Evolutionary conservation across 2,329 filamentous ascomycete species (phyloP).

Genomic region (Huntiella abstrusa): DNA sequence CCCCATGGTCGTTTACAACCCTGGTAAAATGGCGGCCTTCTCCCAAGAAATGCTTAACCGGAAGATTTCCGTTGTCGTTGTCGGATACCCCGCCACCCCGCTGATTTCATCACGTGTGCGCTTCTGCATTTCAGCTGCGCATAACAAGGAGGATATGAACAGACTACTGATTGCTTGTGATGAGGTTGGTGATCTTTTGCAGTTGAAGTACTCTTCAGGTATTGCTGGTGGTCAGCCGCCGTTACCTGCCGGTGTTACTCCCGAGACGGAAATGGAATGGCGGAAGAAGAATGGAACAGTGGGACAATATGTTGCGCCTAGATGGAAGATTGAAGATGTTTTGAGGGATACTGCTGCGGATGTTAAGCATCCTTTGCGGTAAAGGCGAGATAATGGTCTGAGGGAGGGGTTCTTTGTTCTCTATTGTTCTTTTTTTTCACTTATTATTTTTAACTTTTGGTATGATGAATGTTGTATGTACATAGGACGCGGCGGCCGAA

Average conservation of each 20-base stretch:
- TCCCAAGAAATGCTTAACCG: constrained; percentile 96
- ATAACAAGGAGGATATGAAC: constrained; percentile 97
- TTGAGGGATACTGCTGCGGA: constrained; percentile 57
- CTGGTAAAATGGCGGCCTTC: constrained; percentile 97
- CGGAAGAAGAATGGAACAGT: constrained; percentile 42
- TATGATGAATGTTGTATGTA: too few relatives aligned
- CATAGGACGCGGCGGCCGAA: too few relatives aligned
- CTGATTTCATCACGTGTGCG: constrained; percentile 86
- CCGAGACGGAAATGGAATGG: constrained; percentile 55
- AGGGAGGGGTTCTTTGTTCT: neutral
- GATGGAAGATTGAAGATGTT: constrained; percentile 75
- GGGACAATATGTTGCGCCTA: constrained; percentile 55
- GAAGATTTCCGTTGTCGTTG: constrained; percentile 93
- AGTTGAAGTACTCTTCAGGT: constrained; percentile 94
- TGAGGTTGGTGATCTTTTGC: constrained; percentile 76
- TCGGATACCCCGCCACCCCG: constrained; percentile 91
- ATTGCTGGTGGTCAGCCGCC: constrained; percentile 74
- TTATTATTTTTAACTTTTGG: neutral
- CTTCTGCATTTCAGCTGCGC: constrained; percentile 87
- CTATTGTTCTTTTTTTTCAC: constrained; percentile 3
- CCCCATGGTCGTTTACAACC: constrained; percentile 84
- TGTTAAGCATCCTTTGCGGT: constrained; percentile 52
- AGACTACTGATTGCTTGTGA: constrained; percentile 76
- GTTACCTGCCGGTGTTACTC: constrained; percentile 49
- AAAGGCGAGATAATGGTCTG: constrained; percentile 15